These are phyloP conservation scores for Rhypophila decipiens DNA, from an alignment of 495 filamentous ascomycete genomes.

Conservation along the genomic window DNA sequence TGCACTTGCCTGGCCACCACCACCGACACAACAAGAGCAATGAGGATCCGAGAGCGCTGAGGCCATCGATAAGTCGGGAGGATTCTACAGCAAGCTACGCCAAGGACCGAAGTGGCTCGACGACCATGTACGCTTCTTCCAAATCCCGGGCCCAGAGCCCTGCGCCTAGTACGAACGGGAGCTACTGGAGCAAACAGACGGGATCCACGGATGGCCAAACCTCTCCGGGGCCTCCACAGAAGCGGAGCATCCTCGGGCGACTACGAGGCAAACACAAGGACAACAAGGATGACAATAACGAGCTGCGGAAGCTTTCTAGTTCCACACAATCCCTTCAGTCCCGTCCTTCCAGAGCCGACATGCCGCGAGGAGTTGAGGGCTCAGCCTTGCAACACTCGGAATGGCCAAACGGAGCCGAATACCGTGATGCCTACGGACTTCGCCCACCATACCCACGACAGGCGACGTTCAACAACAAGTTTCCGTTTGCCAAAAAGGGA, in stretches of 20 bases:
- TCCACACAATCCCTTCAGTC: slow-evolving; percentile 48
- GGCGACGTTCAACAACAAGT: slow-evolving; percentile 54
- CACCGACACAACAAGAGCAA: slow-evolving; percentile 72
- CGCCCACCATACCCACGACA: slow-evolving; percentile 40
- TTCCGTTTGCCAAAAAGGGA: slow-evolving; percentile 43
- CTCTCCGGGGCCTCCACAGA: slow-evolving; percentile 53
- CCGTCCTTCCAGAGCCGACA: slow-evolving; percentile 45
- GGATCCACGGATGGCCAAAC: slow-evolving; percentile 45
- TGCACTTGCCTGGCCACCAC: slow-evolving; percentile 55
- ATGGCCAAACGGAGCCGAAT: slow-evolving; percentile 27
- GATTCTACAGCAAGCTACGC: slow-evolving; percentile 54
- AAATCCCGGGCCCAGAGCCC: slow-evolving; percentile 65
- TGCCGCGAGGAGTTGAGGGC: slow-evolving; percentile 39
- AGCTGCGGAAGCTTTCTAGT: slow-evolving; percentile 49
- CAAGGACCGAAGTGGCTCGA: slow-evolving; percentile 39
- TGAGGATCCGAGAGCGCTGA: slow-evolving; percentile 59
- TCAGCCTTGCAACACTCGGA: slow-evolving; percentile 40
- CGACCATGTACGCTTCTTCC: slow-evolving; percentile 27
- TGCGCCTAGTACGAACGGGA: slow-evolving; percentile 62
- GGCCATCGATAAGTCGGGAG: slow-evolving; percentile 63
- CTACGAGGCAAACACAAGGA: slow-evolving; percentile 48
- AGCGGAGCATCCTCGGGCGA: slow-evolving; percentile 61
- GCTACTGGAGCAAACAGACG: slow-evolving; percentile 40
- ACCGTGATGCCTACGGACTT: slow-evolving; percentile 27
- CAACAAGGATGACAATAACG: slow-evolving; percentile 50